A percentile compares a stretch with the other conserved stretches of the same genome.
Conservation (phyloP, 352 stramenopile species). For the Phytophthora quininea region DNA sequence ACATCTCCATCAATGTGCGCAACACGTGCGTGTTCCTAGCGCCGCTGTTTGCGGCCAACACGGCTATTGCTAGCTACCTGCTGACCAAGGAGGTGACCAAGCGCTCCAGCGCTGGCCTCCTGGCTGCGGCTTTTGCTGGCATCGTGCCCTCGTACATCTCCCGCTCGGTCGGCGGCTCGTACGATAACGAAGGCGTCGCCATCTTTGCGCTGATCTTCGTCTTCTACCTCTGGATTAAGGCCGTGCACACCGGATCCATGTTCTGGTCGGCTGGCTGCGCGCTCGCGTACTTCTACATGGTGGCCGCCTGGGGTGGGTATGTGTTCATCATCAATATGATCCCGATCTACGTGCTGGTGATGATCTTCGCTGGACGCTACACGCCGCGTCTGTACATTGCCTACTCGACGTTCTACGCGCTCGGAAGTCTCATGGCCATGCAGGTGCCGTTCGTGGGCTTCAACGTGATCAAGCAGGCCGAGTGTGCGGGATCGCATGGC, state of each 20-base stretch:
- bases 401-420: conserved; percentile 97
- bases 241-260: conserved; percentile 92
- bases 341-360: conserved; percentile 94
- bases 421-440: conserved; percentile 96
- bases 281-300: conserved; percentile 98
- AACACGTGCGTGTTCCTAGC: conserved; percentile 94
- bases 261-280: conserved; percentile 79
- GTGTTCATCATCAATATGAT: conserved; percentile 99
- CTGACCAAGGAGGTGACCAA: conserved; percentile 92
- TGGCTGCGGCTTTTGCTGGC: conserved; percentile 94
- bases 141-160: conserved; percentile 98
- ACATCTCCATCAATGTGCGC: conserved; percentile 93
- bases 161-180: conserved; percentile 96
- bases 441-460: conserved; percentile 98
- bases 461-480: conserved; percentile 93
- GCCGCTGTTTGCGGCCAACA: conserved; percentile 90
- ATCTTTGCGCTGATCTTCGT: conserved; percentile 98
- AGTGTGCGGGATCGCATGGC: conserved; percentile 81
- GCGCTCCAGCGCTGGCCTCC: conserved; percentile 86
- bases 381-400: conserved; percentile 95
- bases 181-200: conserved; percentile 98
- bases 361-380: conserved; percentile 94
- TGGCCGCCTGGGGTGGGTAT: conserved; percentile 96
- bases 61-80: conserved; percentile 88
- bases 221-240: conserved; percentile 97